Conservation (phyloP, 2,329 filamentous ascomycete genomes). For the Helotiales sp. region DNA sequence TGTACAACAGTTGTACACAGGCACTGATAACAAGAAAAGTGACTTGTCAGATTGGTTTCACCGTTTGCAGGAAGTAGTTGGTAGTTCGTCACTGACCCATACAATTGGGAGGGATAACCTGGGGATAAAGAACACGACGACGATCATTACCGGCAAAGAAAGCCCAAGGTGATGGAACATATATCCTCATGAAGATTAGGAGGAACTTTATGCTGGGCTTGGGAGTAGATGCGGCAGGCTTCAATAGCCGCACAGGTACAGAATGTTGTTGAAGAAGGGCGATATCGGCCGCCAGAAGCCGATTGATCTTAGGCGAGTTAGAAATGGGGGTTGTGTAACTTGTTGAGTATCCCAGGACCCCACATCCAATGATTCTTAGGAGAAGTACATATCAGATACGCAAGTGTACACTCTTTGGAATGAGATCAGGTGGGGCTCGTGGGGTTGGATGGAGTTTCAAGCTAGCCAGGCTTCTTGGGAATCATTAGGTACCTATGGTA, state of each 20-base stretch:
- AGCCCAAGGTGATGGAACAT: neutral
- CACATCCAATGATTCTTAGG: too few species aligned
- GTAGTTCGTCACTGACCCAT: neutral
- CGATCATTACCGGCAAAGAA: neutral
- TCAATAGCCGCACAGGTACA: neutral
- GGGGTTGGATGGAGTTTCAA: too few species aligned
- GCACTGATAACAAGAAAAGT: neutral
- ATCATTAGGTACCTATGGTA: too few species aligned
- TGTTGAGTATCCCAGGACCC: too few species aligned
- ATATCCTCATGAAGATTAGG: conserved; percentile 9
- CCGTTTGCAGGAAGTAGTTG: neutral
- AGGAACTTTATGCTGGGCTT: neutral
- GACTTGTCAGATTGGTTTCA: neutral
- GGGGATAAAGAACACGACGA: neutral
- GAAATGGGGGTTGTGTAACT: neutral
- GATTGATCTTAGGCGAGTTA: conserved; percentile 2
- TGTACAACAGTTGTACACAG: neutral
- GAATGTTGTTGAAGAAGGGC: neutral
- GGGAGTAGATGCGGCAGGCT: neutral
- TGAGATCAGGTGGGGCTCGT: too few species aligned
- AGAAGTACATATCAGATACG: too few species aligned
- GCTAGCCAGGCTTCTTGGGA: neutral
- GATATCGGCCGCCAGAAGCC: conserved; percentile 23
- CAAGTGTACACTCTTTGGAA: too few species aligned
- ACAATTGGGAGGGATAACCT: neutral